These are phyloP conservation scores for Rhinocladiella similis DNA, from an alignment of 2,329 filamentous ascomycete species.

Conservation along the genomic window DNA sequence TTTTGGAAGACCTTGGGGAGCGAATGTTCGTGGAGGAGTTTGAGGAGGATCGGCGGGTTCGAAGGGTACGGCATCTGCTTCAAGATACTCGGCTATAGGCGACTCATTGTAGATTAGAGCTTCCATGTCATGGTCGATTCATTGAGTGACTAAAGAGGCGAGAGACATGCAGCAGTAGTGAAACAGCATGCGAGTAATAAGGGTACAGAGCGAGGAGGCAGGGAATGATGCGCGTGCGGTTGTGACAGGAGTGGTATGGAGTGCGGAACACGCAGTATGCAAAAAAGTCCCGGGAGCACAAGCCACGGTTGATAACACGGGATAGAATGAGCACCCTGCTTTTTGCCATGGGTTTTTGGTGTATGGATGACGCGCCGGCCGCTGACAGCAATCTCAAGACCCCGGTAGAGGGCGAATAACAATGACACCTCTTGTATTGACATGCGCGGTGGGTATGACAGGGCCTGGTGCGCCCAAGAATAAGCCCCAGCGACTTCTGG, in stretches of 20 bases:
- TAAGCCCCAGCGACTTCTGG: not conserved
- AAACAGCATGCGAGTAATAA: slow-evolving; percentile 3
- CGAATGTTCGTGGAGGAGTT: slow-evolving; percentile 46
- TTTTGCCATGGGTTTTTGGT: too few species aligned
- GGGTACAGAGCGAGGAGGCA: slow-evolving; percentile 1
- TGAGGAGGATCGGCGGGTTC: slow-evolving; percentile 36
- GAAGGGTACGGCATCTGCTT: slow-evolving; percentile 64
- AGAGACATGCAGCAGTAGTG: slow-evolving; percentile 1
- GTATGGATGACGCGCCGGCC: not conserved
- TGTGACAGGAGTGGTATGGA: not conserved
- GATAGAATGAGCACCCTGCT: too few species aligned
- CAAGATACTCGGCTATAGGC: slow-evolving; percentile 84
- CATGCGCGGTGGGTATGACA: not conserved
- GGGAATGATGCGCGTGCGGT: not conserved
- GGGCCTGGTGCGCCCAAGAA: not conserved
- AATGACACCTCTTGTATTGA: not conserved
- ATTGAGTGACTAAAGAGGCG: not conserved
- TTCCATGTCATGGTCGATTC: slow-evolving; percentile 66
- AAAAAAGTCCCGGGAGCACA: not conserved
- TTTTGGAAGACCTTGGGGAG: slow-evolving; percentile 41
- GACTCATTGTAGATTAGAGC: slow-evolving; percentile 82
- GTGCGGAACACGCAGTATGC: not conserved
- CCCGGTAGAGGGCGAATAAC: not conserved
- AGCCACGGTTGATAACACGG: not conserved
- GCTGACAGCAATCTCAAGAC: not conserved